These are phyloP conservation scores for Oxalis stricta DNA, from an alignment of 441 rosid species.

Conservation along the genomic window DNA sequence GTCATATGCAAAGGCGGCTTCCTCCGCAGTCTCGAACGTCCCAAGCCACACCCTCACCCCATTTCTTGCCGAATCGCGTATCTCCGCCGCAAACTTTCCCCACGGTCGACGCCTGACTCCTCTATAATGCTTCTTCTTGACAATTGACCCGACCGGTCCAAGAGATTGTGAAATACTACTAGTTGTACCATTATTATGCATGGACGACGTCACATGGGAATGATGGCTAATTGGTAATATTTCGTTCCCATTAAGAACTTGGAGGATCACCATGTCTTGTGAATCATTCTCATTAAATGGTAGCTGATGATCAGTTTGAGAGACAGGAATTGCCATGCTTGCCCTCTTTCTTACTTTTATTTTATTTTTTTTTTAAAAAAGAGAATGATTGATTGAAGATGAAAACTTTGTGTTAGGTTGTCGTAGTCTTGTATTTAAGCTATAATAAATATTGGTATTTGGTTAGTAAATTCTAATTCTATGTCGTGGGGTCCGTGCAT, in stretches of 20 bases:
- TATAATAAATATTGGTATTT: no score
- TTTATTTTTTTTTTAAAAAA: no score
- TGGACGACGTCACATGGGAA: neutral
- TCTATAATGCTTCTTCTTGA: slow-evolving; percentile 47
- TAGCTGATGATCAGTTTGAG: slow-evolving; percentile 25
- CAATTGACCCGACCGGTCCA: slow-evolving; percentile 14
- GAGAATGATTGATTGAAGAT: no score
- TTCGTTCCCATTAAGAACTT: slow-evolving; percentile 27
- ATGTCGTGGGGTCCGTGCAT: no score
- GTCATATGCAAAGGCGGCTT: slow-evolving; percentile 57
- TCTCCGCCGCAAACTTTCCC: slow-evolving; percentile 63
- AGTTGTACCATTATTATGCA: neutral
- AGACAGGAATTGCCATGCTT: slow-evolving; percentile 20
- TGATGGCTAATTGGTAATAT: no score
- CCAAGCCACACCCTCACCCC: slow-evolving; percentile 56
- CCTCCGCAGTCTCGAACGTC: slow-evolving; percentile 46
- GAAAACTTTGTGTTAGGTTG: no score
- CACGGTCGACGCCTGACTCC: slow-evolving; percentile 58
- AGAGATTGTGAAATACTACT: slow-evolving; percentile 6
- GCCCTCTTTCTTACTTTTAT: neutral
- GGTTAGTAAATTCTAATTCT: no score
- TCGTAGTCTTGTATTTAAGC: no score
- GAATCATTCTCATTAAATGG: slow-evolving; percentile 63
- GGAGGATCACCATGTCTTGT: slow-evolving; percentile 52
- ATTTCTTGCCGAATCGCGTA: slow-evolving; percentile 34